Conservation (phyloP, 2,329 filamentous ascomycete genomes). For the Claviceps cyperi region DNA sequence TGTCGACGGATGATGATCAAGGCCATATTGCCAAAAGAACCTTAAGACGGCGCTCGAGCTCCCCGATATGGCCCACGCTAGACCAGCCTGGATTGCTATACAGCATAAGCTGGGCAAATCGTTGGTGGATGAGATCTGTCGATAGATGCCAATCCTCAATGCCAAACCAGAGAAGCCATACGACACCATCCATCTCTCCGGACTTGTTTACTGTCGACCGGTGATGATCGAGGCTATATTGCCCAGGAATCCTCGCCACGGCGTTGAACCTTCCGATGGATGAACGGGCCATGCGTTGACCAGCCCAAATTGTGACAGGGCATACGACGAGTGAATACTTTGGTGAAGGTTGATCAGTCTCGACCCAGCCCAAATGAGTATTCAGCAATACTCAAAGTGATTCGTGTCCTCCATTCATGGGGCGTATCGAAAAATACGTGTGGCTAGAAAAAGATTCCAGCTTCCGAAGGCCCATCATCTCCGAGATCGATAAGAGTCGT, state of each 20-base stretch:
- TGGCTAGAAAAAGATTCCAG: not conserved
- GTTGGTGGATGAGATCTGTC: too few relatives aligned
- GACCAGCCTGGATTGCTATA: too few relatives aligned
- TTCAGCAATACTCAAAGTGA: too few relatives aligned
- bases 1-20: not conserved
- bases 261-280: not conserved
- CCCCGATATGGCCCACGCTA: too few relatives aligned
- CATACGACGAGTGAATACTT: too few relatives aligned
- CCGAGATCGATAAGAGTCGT: slow-evolving; percentile 8
- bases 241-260: not conserved
- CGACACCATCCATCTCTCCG: not conserved
- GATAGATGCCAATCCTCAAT: too few relatives aligned
- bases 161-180: too few relatives aligned
- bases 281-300: too few relatives aligned
- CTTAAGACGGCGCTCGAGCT: not conserved
- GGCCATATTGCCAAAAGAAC: not conserved
- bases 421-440: not conserved
- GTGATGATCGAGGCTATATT: not conserved
- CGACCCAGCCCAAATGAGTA: too few relatives aligned
- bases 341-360: too few relatives aligned
- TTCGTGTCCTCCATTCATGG: not conserved
- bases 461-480: slow-evolving; percentile 4
- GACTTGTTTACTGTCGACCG: not conserved
- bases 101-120: too few relatives aligned
- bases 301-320: too few relatives aligned